phyloP scores from a whole-genome alignment of 495 filamentous ascomycete genomes.

The Hyaloscypha hepaticicola region DNA sequence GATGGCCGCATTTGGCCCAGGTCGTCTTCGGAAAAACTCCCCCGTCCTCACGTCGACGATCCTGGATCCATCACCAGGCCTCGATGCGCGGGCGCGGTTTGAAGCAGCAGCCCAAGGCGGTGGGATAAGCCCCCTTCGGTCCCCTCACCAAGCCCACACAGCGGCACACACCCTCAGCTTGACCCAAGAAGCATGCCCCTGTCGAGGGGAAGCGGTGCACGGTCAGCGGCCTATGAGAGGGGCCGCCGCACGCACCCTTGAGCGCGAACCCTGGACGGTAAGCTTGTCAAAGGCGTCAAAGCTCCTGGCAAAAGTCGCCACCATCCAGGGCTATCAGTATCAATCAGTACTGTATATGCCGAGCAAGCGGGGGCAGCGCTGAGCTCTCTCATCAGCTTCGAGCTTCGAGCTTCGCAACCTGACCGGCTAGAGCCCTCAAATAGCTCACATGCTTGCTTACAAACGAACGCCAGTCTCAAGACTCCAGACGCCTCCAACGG shows the following conservation, averaged over 20 bases:
- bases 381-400: too few relatives aligned
- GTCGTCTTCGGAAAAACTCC: conserved; percentile 13
- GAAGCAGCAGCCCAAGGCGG: conserved; percentile 3
- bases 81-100: neutral
- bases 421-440: neutral
- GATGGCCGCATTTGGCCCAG: neutral
- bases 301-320: neutral
- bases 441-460: neutral
- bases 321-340: neutral
- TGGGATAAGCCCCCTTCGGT: conserved; percentile 11
- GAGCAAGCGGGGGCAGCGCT: neutral
- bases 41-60: conserved; percentile 4
- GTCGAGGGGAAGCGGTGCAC: conserved; percentile 18
- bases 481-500: neutral
- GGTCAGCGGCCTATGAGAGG: conserved; percentile 34
- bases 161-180: conserved; percentile 11
- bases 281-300: conserved; percentile 20
- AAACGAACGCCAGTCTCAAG: neutral
- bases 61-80: conserved; percentile 19
- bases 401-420: neutral
- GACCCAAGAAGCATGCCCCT: conserved; percentile 31
- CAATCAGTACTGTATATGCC: neutral
- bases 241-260: conserved; percentile 38
- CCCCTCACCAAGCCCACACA: conserved; percentile 15
- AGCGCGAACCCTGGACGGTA: conserved; percentile 23